Percentiles rank a stretch among this genome's conserved stretches.
phyloP scores from a whole-genome alignment of 768 basidiomycete species.

The Psilocybe subaeruginosa region DNA sequence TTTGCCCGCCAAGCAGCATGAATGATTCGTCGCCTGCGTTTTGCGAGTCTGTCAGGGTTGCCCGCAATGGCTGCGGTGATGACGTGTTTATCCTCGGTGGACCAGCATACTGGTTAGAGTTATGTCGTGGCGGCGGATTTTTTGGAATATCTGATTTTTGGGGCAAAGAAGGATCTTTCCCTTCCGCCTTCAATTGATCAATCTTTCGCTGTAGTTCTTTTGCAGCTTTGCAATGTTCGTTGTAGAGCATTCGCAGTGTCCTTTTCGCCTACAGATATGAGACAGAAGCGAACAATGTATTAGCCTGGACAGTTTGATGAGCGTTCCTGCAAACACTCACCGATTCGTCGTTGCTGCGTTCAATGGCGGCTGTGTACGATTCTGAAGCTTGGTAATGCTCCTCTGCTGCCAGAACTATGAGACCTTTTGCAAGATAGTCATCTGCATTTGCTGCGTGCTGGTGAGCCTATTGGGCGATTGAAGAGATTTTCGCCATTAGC shows the following conservation, averaged over 20 bases:
- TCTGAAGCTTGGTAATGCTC: constrained; percentile 79
- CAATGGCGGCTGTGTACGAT: constrained; percentile 72
- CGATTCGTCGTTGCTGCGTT: constrained; percentile 73
- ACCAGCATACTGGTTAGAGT: constrained; percentile 32
- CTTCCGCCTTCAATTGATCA: constrained; percentile 71
- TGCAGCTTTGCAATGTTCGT: constrained; percentile 70
- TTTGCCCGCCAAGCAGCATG: constrained; percentile 80
- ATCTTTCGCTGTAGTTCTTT: constrained; percentile 77
- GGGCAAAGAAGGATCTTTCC: constrained; percentile 74
- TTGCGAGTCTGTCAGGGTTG: constrained; percentile 51
- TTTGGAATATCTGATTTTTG: constrained; percentile 52
- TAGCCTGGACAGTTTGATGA: background rate
- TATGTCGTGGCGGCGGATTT: constrained; percentile 28
- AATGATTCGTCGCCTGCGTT: constrained; percentile 85
- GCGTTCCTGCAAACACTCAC: constrained; percentile 42
- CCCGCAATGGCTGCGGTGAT: constrained; percentile 43
- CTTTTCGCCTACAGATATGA: constrained; percentile 64
- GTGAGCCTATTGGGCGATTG: constrained; percentile 58
- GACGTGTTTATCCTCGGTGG: constrained; percentile 47
- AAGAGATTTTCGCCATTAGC: background rate
- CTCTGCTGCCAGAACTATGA: constrained; percentile 72
- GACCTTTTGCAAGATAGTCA: constrained; percentile 65
- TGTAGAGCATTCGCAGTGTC: constrained; percentile 74
- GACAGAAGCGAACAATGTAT: constrained; percentile 5
- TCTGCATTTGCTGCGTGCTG: constrained; percentile 83